These are phyloP conservation scores for Sistotremastrum niveocremeum DNA, from an alignment of 768 basidiomycete species.

Conservation along the genomic window DNA sequence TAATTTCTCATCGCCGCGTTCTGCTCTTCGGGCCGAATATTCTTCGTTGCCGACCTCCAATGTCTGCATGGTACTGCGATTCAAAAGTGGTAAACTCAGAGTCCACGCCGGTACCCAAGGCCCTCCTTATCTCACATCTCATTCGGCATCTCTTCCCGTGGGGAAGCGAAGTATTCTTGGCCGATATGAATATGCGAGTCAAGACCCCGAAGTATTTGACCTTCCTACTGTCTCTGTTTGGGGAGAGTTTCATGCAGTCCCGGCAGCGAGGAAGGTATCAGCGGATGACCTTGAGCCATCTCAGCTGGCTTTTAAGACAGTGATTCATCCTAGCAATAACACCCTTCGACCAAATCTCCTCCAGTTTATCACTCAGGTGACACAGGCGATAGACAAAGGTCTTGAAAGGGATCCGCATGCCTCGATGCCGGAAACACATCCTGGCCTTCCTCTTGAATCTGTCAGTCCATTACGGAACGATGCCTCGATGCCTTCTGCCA, in stretches of 20 bases:
- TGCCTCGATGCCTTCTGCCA: constrained; percentile 3
- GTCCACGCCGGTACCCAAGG: constrained; percentile 42
- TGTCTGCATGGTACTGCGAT: constrained; percentile 53
- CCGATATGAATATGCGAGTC: constrained; percentile 21
- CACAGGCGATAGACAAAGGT: constrained; percentile 1
- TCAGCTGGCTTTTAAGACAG: constrained; percentile 66
- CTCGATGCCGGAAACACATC: background rate
- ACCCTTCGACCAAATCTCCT: constrained; percentile 68
- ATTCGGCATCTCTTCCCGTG: constrained; percentile 10
- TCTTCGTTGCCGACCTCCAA: constrained; percentile 38
- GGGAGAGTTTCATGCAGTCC: constrained; percentile 63
- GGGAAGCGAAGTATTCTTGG: background rate
- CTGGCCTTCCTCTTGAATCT: background rate
- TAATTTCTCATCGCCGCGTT: constrained; percentile 9
- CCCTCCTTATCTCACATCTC: constrained; percentile 20
- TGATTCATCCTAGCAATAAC: constrained; percentile 85
- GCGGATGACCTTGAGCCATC: constrained; percentile 31
- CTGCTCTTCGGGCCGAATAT: constrained; percentile 1
- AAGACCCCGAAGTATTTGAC: constrained; percentile 52
- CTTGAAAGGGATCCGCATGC: constrained; percentile 1
- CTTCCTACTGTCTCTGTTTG: constrained; percentile 72
- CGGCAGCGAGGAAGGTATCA: constrained; percentile 26
- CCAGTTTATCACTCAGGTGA: constrained; percentile 69
- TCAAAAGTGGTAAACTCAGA: constrained; percentile 75
- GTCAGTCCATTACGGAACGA: background rate